These are phyloP conservation scores for Periconia sp. DNA, from an alignment of 2,329 filamentous ascomycete genomes.

Conservation along the genomic window DNA sequence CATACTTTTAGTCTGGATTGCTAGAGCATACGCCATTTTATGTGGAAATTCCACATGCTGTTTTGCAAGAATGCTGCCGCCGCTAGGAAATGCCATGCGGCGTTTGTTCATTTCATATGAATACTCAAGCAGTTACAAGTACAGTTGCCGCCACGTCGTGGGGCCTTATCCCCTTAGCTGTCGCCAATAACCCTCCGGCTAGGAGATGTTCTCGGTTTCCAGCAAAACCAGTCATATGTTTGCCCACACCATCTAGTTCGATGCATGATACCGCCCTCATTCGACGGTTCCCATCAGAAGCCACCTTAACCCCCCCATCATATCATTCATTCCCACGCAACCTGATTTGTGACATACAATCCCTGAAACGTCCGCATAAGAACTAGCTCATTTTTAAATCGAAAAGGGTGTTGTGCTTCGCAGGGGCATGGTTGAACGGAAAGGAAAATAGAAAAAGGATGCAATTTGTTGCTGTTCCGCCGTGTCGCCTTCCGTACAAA, in stretches of 20 bases:
- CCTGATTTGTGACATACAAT: neutral
- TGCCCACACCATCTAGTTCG: no score
- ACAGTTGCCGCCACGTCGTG: constrained; percentile 20
- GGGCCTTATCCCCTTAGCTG: neutral
- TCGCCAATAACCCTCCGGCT: no score
- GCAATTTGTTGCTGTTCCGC: constrained; percentile 4
- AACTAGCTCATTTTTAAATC: neutral
- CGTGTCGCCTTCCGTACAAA: neutral
- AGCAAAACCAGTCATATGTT: no score
- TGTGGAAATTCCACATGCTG: no score
- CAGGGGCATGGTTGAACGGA: neutral
- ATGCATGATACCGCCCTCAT: no score
- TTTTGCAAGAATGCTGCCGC: no score
- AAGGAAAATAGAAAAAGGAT: constrained; percentile 7
- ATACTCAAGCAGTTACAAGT: constrained; percentile 39
- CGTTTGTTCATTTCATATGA: constrained; percentile 23
- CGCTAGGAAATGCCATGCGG: no score
- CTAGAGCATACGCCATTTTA: no score
- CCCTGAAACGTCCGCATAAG: neutral
- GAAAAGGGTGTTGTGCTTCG: neutral
- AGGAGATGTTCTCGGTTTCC: no score
- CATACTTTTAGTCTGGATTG: no score
- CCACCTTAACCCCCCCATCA: no score
- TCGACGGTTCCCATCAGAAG: no score
- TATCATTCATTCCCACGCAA: neutral